phyloP scores from a whole-genome alignment of 805 yeast genomes.

The Metschnikowia shivogae region DNA sequence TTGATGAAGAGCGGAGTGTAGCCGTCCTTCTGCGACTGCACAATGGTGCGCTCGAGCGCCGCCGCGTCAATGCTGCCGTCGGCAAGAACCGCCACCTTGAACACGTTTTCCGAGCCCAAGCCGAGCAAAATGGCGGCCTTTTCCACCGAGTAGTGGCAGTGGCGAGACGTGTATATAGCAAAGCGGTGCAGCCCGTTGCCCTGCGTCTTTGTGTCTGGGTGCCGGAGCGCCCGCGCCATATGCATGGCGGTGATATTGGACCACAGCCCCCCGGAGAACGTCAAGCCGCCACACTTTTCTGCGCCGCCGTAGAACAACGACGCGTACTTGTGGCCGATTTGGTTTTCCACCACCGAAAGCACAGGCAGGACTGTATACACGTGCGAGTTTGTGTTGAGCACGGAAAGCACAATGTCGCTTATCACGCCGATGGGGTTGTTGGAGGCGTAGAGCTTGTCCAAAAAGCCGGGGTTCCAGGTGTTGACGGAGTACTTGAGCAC shows the following conservation, averaged over 20 bases:
- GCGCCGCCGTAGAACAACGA: conserved; percentile 48
- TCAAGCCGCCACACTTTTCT: conserved; percentile 68
- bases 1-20: conserved; percentile 69
- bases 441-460: conserved; percentile 82
- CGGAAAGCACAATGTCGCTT: conserved; percentile 62
- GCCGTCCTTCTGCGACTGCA: conserved; percentile 46
- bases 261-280: conserved; percentile 86
- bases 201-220: conserved; percentile 61
- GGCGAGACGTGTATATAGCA: conserved; percentile 67
- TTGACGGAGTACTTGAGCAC: conserved; percentile 66
- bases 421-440: conserved; percentile 81
- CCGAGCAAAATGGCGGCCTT: conserved; percentile 79
- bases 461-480: conserved; percentile 84
- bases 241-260: conserved; percentile 77
- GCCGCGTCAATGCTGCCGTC: conserved; percentile 55
- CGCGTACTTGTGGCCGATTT: conserved; percentile 66
- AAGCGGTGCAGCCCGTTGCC: conserved; percentile 55
- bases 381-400: conserved; percentile 79
- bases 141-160: conserved; percentile 76
- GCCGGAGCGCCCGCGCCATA: conserved; percentile 63
- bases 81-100: conserved; percentile 55
- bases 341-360: conserved; percentile 68
- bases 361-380: conserved; percentile 85
- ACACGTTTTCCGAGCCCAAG: conserved; percentile 57
- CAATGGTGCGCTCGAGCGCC: conserved; percentile 45